Base-by-base conservation (phyloP, 1,284 basidiomycete species). In the Ustilago crameri region DNA sequence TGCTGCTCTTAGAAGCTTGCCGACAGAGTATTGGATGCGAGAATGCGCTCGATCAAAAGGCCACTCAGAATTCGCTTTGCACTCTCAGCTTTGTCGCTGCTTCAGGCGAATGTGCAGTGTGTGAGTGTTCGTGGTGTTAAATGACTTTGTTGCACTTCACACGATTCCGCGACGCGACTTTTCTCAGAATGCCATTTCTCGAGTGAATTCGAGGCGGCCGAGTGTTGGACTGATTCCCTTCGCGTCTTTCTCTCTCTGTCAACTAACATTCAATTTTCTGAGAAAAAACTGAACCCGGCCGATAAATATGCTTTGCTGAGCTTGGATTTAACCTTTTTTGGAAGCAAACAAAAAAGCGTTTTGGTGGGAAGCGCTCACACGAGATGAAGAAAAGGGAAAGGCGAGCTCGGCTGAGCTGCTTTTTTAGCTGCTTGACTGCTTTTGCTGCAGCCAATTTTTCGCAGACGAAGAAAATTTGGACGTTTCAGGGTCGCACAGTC, bases 101-200 rank as follows among this genome's bases (percentile, higher is more conserved):
- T n/a, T n/a, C n/a, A n/a, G n/a, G n/a, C n/a, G n/a, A n/a, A n/a
- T n/a, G n/a, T n/a, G n/a, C n/a, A n/a, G n/a, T n/a, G n/a, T n/a
- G n/a, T n/a, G n/a, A n/a, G n/a, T n/a, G n/a, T n/a, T 27, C 50
- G 57, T 67, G 57, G 63, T 66, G 63, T 66, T 60, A 60, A 66
- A 60, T 60, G 63, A 40, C 48, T 23, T 12, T 53, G 44, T 18
- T 18, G 20, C 27, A 23, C n/a, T n/a, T n/a, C 9, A 23, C 34
- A 10, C 20, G 18, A 23, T 7, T 42, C 17, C 63, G 63, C 58
- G 63, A 66, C 63, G 52, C 63, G 63, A 66, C 63, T 55, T 12
- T 30, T 30, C 12, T 5, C 30, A 30, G 5, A n/a, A n/a, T n/a
- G n/a, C n/a, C n/a, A n/a, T 37, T 30, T 30, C 7, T 30, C 30